Evolutionary conservation across 2,329 filamentous ascomycete species (phyloP), one percentile per base, ranked within the genome.

Genomic region (Trichophyton mentagrophytes): DNA sequence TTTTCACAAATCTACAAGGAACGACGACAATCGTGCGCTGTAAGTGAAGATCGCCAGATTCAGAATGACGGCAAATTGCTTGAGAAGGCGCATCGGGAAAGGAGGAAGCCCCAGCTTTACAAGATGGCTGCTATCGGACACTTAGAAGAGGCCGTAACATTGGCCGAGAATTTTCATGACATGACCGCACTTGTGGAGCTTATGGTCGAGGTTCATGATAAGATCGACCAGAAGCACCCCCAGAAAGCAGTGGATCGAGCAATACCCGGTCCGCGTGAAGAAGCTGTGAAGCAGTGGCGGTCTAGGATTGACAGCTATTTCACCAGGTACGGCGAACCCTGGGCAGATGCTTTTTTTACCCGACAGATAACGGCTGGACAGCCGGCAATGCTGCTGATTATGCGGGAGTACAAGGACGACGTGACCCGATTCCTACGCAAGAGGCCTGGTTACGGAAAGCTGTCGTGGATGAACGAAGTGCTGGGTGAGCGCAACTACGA

Each of bases 391-490:
- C 79, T 96, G 30, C 79, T 99, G 59, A 81, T 67, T 67, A 80
- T 69, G 88, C 88, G 62, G 79, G 85, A 84, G 61, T 87, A 91
- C 67, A 84, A 85, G 65, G 76, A 82, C 58, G 86, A 85, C 68
- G 82, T 95, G 60, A 95, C 90, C 0, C 79, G 80, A 58, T 99
- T 90, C 68, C 79, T 99, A 56, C 84, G 88, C 47, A 85, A 83
- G 60, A 83, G 85, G 64, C 82, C 85, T 0, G 80, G 85, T 64
- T 84, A 90, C 64, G 85, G 86, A 30, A 89, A 89, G 67, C 80
- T 99, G 51, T 85, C 86, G 57, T 99, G 93, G 93, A 95, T 99
- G 75, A 95, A 99, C 70, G 91, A 97, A 70, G 81, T 97, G 6
- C 80, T 85, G 63, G 81, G 82, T 25, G 88, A 93, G 69, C 80